Conservation (phyloP, 208 protist species). For the Acanthamoeba rhysodes region DNA sequence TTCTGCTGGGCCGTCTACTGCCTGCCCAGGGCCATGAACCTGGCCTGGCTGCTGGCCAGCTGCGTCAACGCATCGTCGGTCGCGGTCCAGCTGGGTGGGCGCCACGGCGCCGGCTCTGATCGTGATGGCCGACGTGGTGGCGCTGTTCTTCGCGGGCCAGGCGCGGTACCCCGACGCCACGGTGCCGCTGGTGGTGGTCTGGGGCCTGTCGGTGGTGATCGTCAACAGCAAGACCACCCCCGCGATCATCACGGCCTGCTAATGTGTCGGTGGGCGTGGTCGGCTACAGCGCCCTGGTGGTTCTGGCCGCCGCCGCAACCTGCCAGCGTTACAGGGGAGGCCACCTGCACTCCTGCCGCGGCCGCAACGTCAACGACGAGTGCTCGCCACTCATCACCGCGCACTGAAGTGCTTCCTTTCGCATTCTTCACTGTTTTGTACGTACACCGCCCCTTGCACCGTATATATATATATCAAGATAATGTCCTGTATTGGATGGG, state of each 20-base stretch:
- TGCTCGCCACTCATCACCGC: neutral
- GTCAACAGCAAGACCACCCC: neutral
- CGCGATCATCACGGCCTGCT: neutral
- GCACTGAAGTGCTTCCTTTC: neutral
- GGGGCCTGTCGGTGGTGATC: neutral
- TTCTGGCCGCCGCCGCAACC: neutral
- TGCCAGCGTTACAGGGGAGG: neutral
- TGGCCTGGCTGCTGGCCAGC: neutral
- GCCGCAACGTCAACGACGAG: neutral
- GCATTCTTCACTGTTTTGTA: too few species aligned
- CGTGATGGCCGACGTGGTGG: neutral
- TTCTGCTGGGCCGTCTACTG: neutral
- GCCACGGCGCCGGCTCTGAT: neutral
- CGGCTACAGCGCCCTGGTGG: neutral
- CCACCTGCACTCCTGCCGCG: too few species aligned
- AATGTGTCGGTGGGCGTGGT: neutral
- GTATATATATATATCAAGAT: too few species aligned
- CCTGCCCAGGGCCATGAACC: neutral
- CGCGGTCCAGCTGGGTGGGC: neutral
- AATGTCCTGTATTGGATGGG: too few species aligned
- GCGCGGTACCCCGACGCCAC: neutral
- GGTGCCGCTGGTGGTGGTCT: neutral
- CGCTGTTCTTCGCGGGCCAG: neutral
- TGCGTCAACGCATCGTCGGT: neutral
- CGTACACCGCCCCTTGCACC: too few species aligned